A percentile compares a stretch with the other conserved stretches of the same genome.
Evolutionary conservation across 2,329 filamentous ascomycete species (phyloP).

Genomic region (Magnaporthales sp.): DNA sequence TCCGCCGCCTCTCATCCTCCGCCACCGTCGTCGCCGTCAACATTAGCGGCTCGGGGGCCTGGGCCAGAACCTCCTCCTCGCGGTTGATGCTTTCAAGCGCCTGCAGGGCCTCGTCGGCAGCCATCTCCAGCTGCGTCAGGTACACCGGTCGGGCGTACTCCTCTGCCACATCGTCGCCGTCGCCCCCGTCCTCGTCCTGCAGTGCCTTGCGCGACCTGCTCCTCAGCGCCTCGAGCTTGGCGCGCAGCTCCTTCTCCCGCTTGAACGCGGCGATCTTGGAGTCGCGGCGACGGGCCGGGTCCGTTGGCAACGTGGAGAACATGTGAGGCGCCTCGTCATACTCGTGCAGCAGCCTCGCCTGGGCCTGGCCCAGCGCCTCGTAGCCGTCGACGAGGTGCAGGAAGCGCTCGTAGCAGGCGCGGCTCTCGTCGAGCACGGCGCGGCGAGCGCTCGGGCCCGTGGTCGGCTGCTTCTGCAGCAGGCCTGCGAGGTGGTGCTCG

Average conservation of each 20-base stretch:
- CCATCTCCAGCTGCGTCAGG: conserved; percentile 64
- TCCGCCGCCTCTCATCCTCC: conserved; percentile 33
- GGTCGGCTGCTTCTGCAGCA: conserved; percentile 59
- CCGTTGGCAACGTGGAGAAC: conserved; percentile 64
- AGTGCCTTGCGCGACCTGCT: conserved; percentile 23
- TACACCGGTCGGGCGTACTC: conserved; percentile 73
- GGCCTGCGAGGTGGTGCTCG: conserved; percentile 70
- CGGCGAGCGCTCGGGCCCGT: conserved; percentile 48
- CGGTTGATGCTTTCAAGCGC: conserved; percentile 78
- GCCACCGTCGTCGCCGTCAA: conserved; percentile 18
- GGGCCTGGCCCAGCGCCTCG: conserved; percentile 54
- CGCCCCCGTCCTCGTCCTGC: conserved; percentile 36
- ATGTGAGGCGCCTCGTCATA: conserved; percentile 64
- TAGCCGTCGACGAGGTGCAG: conserved; percentile 72
- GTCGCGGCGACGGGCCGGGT: conserved; percentile 62
- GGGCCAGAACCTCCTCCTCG: conserved; percentile 73
- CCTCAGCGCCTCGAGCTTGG: conserved; percentile 59
- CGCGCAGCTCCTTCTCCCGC: conserved; percentile 76
- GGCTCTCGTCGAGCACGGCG: conserved; percentile 50
- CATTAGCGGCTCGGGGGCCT: conserved; percentile 50
- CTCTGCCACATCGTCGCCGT: conserved; percentile 66
- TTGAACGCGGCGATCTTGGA: conserved; percentile 81
- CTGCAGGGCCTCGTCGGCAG: conserved; percentile 74
- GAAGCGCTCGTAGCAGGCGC: conserved; percentile 69
- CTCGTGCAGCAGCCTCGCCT: conserved; percentile 61